phyloP scores from a whole-genome alignment of 202 grass and related monocot species.

The Tripidium arundinaceum region DNA sequence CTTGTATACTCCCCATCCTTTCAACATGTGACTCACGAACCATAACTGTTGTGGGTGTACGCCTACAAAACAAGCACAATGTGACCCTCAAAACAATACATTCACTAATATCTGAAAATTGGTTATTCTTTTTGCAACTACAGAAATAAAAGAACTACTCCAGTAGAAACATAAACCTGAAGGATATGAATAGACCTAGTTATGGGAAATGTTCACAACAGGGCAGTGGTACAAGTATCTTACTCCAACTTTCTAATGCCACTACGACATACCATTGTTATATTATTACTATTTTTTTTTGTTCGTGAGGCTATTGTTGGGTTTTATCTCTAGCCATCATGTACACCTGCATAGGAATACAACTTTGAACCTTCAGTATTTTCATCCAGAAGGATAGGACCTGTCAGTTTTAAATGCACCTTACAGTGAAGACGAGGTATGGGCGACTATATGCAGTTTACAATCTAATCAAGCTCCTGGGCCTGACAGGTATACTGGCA shows the following conservation, averaged over 20 bases:
- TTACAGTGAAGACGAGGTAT: too few species aligned
- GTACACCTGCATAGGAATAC: too few species aligned
- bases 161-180: not conserved
- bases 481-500: too few species aligned
- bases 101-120: not conserved
- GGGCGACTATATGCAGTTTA: too few species aligned
- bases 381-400: too few species aligned
- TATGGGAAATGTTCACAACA: not conserved
- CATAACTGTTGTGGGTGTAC: constrained; percentile 78
- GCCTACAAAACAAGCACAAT: constrained; percentile 50
- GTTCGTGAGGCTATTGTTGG: not conserved
- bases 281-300: too few species aligned
- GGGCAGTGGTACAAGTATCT: not conserved
- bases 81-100: constrained; percentile 13
- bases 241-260: too few species aligned
- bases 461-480: too few species aligned
- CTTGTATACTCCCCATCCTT: constrained; percentile 95
- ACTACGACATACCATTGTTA: too few species aligned
- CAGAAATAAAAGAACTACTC: not conserved
- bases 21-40: constrained; percentile 98
- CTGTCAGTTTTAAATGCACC: too few species aligned
- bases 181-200: not conserved
- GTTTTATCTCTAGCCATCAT: not conserved
- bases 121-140: not conserved
- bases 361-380: not conserved